phyloP scores from a whole-genome alignment of 352 stramenopile genomes.

The Pythium brassicae region DNA sequence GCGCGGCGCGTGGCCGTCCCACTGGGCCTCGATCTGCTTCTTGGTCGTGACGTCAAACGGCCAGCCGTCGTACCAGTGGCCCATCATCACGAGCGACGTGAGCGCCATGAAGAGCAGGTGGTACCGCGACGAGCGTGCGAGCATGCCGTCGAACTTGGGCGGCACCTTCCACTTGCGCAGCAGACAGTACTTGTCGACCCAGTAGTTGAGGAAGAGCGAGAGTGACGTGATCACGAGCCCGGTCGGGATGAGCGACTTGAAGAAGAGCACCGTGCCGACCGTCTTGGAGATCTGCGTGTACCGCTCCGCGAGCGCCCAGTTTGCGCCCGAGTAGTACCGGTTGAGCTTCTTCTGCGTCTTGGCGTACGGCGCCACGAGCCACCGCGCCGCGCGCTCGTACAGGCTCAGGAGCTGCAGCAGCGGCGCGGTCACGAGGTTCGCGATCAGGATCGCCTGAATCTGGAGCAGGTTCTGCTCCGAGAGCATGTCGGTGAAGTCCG shows the following conservation, averaged over 20 bases:
- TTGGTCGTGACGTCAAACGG: slow-evolving; percentile 52
- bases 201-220: slow-evolving; percentile 74
- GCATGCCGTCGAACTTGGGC: slow-evolving; percentile 51
- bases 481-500: slow-evolving; percentile 64
- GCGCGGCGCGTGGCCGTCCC: slow-evolving; percentile 17
- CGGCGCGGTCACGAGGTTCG: slow-evolving; percentile 71
- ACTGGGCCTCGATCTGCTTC: slow-evolving; percentile 19
- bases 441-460: slow-evolving; percentile 71
- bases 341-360: slow-evolving; percentile 80
- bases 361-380: slow-evolving; percentile 35
- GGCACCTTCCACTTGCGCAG: slow-evolving; percentile 71
- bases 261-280: slow-evolving; percentile 62
- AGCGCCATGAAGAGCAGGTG: slow-evolving; percentile 63
- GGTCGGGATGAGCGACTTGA: slow-evolving; percentile 58
- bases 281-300: slow-evolving; percentile 71
- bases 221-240: slow-evolving; percentile 59
- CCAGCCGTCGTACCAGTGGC: slow-evolving; percentile 78
- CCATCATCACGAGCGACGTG: slow-evolving; percentile 68
- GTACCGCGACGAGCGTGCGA: slow-evolving; percentile 60
- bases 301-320: slow-evolving; percentile 63
- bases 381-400: slow-evolving; percentile 42
- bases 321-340: slow-evolving; percentile 62
- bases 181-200: slow-evolving; percentile 82
- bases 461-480: slow-evolving; percentile 65
- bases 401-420: slow-evolving; percentile 57